phyloP scores from a whole-genome alignment of 305 asterid genomes.

The Rubia balearica region DNA sequence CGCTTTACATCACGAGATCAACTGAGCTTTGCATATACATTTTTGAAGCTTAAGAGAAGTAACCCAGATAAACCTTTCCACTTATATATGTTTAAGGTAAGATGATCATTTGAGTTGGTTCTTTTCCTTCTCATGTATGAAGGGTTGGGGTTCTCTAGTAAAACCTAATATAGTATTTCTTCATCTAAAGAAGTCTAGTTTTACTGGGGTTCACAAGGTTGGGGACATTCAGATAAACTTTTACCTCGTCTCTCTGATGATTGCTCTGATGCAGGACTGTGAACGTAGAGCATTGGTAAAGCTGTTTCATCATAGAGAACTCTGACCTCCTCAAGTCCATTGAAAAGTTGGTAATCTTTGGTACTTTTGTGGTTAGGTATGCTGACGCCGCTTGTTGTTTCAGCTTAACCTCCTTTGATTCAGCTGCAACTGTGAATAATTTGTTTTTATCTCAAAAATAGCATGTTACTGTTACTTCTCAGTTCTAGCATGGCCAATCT shows the following conservation, averaged over 20 bases:
- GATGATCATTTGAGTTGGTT: background rate
- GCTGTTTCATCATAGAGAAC: conserved; percentile 69
- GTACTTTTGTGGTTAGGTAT: conserved; percentile 3
- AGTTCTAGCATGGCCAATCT: background rate
- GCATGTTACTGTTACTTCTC: background rate
- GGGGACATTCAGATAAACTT: background rate
- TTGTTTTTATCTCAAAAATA: background rate
- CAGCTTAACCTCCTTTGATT: background rate
- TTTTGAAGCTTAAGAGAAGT: conserved; percentile 65
- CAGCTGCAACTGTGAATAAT: background rate
- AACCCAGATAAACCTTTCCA: conserved; percentile 59
- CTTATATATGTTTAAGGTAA: conserved; percentile 82
- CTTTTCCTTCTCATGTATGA: background rate
- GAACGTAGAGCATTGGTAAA: conserved; percentile 79
- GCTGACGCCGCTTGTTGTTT: background rate
- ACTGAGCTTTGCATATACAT: conserved; percentile 83
- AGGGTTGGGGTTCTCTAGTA: background rate
- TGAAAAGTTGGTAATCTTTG: conserved; percentile 1
- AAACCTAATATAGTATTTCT: background rate
- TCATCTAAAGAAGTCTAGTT: background rate
- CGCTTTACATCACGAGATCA: conserved; percentile 90
- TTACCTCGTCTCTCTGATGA: background rate
- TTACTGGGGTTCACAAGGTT: background rate
- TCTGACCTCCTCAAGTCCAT: conserved; percentile 14
- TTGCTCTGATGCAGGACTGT: conserved; percentile 54